Evolutionary conservation across 2,329 filamentous ascomycete species (phyloP).

Genomic region (Talaromyces islandicus): DNA sequence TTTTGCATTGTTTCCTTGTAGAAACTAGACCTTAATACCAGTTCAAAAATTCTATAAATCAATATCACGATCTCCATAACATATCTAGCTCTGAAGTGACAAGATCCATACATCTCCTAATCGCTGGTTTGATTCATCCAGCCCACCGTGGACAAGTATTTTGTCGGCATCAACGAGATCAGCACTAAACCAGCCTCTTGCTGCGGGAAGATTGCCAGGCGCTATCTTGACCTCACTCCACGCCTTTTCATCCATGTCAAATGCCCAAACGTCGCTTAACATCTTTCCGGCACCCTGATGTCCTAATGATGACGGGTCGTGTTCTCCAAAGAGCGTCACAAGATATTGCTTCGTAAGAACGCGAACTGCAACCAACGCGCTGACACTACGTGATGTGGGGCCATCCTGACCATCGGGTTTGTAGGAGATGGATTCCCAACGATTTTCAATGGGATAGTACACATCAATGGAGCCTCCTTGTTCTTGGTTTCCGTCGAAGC

Average conservation of each 20-base stretch:
- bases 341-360: constrained; percentile 32
- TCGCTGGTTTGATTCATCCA: constrained; percentile 48
- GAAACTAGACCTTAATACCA: background rate
- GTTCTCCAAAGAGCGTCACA: constrained; percentile 50
- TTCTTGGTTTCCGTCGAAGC: constrained; percentile 66
- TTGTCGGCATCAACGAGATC: constrained; percentile 31
- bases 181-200: constrained; percentile 51
- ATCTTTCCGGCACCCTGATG: constrained; percentile 54
- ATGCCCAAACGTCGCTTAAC: constrained; percentile 48
- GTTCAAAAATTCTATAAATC: background rate
- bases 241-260: constrained; percentile 25
- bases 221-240: constrained; percentile 29
- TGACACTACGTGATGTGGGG: constrained; percentile 47
- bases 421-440: constrained; percentile 32
- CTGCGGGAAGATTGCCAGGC: constrained; percentile 26
- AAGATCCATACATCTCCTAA: constrained; percentile 44
- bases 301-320: constrained; percentile 47
- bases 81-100: background rate
- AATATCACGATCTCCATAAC: background rate
- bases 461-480: constrained; percentile 68
- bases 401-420: constrained; percentile 40
- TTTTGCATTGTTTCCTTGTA: background rate
- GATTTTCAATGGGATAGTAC: constrained; percentile 33
- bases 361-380: constrained; percentile 37
- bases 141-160: constrained; percentile 46